Evolutionary conservation across 129 eudicot genomes (phyloP).

Genomic region (Tagetes patula): DNA sequence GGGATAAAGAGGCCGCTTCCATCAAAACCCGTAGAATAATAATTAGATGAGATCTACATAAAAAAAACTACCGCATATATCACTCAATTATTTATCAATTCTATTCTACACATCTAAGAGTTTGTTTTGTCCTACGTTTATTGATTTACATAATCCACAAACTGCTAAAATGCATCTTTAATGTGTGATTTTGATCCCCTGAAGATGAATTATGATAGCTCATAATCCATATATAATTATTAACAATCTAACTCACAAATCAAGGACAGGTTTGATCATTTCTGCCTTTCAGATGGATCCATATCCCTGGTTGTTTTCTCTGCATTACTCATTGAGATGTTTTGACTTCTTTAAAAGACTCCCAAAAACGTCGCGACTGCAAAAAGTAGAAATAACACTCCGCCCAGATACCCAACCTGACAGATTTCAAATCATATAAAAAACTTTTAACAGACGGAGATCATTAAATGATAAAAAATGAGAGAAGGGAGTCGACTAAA

Average conservation of each 20-base stretch:
- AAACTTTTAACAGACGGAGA: background rate
- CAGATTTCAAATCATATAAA: background rate
- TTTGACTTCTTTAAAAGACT: conserved; percentile 48
- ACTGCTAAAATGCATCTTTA: too few relatives aligned
- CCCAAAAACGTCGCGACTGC: conserved; percentile 92
- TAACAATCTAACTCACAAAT: conserved; percentile 11
- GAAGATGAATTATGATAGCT: too few relatives aligned
- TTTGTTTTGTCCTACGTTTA: too few relatives aligned
- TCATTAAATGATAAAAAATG: background rate
- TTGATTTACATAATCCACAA: too few relatives aligned
- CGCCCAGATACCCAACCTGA: conserved; percentile 95
- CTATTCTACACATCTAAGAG: too few relatives aligned
- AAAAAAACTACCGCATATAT: too few relatives aligned
- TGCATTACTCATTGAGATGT: conserved; percentile 16
- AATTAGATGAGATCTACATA: too few relatives aligned
- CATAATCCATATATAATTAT: too few relatives aligned
- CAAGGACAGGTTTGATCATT: conserved; percentile 8
- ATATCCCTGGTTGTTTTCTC: background rate
- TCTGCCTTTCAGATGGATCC: background rate
- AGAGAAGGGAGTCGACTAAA: background rate
- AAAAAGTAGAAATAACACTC: conserved; percentile 70
- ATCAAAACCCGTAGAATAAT: too few relatives aligned
- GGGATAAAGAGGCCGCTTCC: too few relatives aligned
- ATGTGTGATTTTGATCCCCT: too few relatives aligned
- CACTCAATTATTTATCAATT: too few relatives aligned